Conservation (phyloP, 345 rosid genomes). For the Arabidopsis suecica region DNA sequence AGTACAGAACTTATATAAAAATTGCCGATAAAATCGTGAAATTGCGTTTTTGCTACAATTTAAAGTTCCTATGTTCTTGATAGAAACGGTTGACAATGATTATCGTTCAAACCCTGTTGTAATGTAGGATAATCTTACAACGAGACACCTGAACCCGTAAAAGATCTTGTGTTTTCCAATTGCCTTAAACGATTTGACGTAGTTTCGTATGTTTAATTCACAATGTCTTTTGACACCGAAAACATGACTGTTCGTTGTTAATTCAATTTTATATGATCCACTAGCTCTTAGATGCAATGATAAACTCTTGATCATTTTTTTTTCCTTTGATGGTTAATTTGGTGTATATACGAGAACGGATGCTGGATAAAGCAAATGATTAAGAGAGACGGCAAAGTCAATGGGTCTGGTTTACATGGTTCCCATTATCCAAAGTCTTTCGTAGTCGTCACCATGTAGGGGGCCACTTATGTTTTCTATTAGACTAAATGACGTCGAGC, state of each 20-base stretch:
- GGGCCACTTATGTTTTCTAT: slow-evolving; percentile 7
- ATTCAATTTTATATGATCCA: slow-evolving; percentile 4
- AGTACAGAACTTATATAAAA: too few species aligned
- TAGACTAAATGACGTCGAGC: too few species aligned
- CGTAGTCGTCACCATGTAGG: slow-evolving; percentile 37
- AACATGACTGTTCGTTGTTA: slow-evolving; percentile 21
- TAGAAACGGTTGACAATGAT: too few species aligned
- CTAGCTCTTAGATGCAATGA: background rate
- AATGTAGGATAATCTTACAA: too few species aligned
- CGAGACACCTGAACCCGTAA: too few species aligned
- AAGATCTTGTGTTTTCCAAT: too few species aligned
- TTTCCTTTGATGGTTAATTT: background rate
- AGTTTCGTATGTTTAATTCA: background rate
- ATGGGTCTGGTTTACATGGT: slow-evolving; percentile 28
- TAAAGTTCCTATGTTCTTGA: too few species aligned
- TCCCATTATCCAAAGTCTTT: slow-evolving; percentile 25
- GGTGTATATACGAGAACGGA: background rate
- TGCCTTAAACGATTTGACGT: too few species aligned
- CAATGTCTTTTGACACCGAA: background rate
- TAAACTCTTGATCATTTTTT: background rate
- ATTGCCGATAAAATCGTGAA: too few species aligned
- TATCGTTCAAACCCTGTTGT: too few species aligned
- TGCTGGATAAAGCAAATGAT: slow-evolving; percentile 21
- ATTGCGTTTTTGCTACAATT: too few species aligned
- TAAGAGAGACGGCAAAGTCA: slow-evolving; percentile 35